A percentile compares a stretch with the other conserved stretches of the same genome.
Conservation (phyloP, 108 stramenopile species). For the Stephanodiscus minutulus region DNA sequence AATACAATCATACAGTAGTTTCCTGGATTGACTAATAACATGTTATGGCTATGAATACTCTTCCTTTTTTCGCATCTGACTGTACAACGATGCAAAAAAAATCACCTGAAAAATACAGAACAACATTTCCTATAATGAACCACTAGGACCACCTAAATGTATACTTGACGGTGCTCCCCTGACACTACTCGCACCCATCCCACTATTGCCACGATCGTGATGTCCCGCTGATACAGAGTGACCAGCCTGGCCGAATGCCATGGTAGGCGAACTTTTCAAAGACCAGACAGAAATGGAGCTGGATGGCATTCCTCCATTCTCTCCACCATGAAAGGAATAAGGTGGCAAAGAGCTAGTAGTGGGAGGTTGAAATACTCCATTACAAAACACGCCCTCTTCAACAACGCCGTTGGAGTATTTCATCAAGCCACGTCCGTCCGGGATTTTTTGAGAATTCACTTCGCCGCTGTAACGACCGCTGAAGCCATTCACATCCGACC, state of each 20-base stretch:
- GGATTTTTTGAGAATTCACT: conserved; percentile 24
- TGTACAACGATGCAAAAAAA: background rate
- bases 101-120: background rate
- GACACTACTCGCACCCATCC: background rate
- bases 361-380: conserved; percentile 47
- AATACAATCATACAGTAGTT: no score
- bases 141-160: conserved; percentile 5
- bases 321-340: background rate
- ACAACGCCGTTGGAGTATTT: conserved; percentile 42
- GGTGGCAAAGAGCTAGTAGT: background rate
- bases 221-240: conserved; percentile 8
- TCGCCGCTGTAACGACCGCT: conserved; percentile 43
- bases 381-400: conserved; percentile 42
- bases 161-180: conserved; percentile 15
- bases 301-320: conserved; percentile 15
- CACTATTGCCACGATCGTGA: conserved; percentile 1
- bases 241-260: conserved; percentile 11
- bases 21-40: no score
- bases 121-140: conserved; percentile 1
- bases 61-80: no score
- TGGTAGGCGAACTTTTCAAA: conserved; percentile 39
- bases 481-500: conserved; percentile 51
- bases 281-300: conserved; percentile 43
- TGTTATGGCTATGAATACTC: no score
- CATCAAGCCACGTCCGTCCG: conserved; percentile 45